These are phyloP conservation scores for Trichoderma parareesei DNA, from an alignment of 495 filamentous ascomycete genomes.

Conservation along the genomic window DNA sequence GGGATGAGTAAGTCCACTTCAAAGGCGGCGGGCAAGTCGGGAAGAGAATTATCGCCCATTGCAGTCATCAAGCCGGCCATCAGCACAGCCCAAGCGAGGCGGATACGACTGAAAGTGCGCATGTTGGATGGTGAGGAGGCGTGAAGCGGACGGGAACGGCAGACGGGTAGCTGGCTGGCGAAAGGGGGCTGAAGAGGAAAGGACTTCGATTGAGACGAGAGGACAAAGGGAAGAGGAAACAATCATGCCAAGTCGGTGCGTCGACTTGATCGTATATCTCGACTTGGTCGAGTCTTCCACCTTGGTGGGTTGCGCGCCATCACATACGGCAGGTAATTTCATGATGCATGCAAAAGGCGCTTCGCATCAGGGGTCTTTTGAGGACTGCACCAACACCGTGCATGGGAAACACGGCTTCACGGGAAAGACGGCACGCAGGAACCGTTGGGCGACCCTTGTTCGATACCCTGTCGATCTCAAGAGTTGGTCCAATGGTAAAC, in stretches of 20 bases:
- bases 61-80: conserved; percentile 1
- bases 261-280: background rate
- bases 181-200: background rate
- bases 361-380: background rate
- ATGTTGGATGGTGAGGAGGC: background rate
- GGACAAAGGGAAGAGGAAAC: background rate
- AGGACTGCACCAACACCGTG: background rate
- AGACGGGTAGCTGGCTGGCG: background rate
- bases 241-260: too few species aligned
- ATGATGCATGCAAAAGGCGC: background rate
- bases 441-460: background rate
- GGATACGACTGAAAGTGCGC: background rate
- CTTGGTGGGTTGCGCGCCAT: background rate
- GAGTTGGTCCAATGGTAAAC: background rate
- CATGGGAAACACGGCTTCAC: background rate
- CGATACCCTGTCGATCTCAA: background rate
- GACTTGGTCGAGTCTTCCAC: background rate
- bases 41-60: background rate
- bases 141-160: background rate
- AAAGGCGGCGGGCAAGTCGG: background rate
- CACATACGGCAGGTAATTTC: background rate
- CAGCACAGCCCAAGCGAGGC: background rate
- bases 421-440: background rate
- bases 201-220: background rate
- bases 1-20: conserved; percentile 35